Evolutionary conservation across 2,329 filamentous ascomycete species (phyloP).

Genomic region (Lachnellula cervina): DNA sequence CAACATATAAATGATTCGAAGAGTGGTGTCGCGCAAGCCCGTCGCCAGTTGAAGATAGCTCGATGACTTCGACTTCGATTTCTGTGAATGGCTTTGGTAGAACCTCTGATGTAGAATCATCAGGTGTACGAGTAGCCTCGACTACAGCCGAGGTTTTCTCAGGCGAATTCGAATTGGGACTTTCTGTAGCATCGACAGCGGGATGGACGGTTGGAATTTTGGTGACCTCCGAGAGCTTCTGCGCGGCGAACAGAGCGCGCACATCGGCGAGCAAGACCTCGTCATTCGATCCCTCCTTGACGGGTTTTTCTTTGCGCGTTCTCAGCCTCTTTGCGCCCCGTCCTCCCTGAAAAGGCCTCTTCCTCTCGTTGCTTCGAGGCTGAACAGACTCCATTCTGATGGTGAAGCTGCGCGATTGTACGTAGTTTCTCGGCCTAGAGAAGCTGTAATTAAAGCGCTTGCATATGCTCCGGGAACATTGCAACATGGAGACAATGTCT

Average conservation of each 20-base stretch:
- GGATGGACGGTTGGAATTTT: conserved; percentile 17
- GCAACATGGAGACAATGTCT: not conserved
- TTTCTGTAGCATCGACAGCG: conserved; percentile 20
- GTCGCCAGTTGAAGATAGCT: conserved; percentile 88
- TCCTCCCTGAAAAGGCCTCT: conserved; percentile 29
- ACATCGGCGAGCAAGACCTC: conserved; percentile 64
- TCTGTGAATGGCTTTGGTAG: conserved; percentile 67
- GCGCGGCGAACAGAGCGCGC: conserved; percentile 43
- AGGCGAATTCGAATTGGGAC: not conserved
- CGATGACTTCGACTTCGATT: conserved; percentile 74
- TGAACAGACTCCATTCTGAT: conserved; percentile 9
- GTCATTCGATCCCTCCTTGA: conserved; percentile 58
- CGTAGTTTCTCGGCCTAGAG: not conserved
- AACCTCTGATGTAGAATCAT: conserved; percentile 17
- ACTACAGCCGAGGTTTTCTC: not conserved
- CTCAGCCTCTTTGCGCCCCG: conserved; percentile 43
- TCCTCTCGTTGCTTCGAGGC: conserved; percentile 15
- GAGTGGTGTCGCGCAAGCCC: conserved; percentile 70
- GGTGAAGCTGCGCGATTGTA: not conserved
- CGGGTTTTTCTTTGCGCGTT: conserved; percentile 49
- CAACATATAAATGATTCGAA: conserved; percentile 68
- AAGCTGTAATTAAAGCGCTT: not conserved
- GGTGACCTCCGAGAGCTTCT: conserved; percentile 33
- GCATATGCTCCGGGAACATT: not conserved
- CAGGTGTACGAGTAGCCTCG: conserved; percentile 9